Base-by-base conservation (phyloP, 768 basidiomycete species). In the Hysterangium stoloniferum region DNA sequence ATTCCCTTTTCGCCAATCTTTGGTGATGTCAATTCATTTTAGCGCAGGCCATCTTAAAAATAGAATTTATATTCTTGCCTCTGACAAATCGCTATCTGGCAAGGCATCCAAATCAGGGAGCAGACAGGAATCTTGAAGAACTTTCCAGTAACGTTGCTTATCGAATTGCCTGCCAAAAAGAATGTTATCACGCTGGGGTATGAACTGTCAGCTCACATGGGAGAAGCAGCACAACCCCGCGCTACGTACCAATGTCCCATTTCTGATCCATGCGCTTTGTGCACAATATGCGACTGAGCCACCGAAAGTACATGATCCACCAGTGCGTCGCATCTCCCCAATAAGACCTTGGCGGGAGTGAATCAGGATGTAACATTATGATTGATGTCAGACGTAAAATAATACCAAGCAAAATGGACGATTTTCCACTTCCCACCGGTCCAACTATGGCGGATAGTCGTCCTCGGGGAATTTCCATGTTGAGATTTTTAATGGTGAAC, bases 251-350 rank as follows among this genome's bases (percentile, higher is more conserved):
- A 82, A 57, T 4, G 77, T 71, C 0, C 78, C 76, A 59, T 85
- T 85, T 62, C 84, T 82, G 42, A 88, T 86, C 84, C 84, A 88
- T 0, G 84, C 81, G 0, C 75, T 77, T 63, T 88, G 85, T 13
- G 83, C 73, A 59, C 81, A 84, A 59, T 86, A 88, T 5, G 76
- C 82, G 7, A 86, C 71, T 12, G 68, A 64, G 0, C 84, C 84
- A 6, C 84, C 79, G 55, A 86, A 80, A 0, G 68, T 64, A 32
- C 82, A 74, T 11, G 64, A 60, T 0, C 85, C 85, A 7, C 65
- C 61, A 2, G 70, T 55, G 51, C 68, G 70, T 15, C 74, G 68
- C 83, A 86, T 86, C 64, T 86, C 85, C 4, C 85, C 83, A 35
- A 86, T 75, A 24, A 88, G 65, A 3, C 79, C 81, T 58, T 78